Base-by-base conservation (phyloP, 805 yeast species). In the Lachancea meyersii region DNA sequence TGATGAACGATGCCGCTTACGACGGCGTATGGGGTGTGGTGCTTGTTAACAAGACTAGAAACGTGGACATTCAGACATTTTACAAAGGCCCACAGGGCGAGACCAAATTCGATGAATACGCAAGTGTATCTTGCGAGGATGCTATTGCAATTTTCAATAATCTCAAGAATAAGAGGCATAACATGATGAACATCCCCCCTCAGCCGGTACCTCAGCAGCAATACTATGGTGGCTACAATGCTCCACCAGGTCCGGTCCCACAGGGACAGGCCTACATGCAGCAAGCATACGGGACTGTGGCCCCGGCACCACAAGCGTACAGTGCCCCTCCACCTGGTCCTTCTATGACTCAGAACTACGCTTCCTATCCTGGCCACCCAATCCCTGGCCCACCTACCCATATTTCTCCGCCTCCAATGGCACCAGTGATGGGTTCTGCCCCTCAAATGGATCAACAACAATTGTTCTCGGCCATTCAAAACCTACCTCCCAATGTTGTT, bases 61-160 rank as follows among this genome's bases (percentile, higher is more conserved):
- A 68, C 35, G 73, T 87, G 18, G 87, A 85, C 54, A 66, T 86
- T 11, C 89, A 82, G 60, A 74, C 83, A 1, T 89, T 83, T 58
- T 84, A 84, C 54, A 72, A 71, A 31, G 74, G 82, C 1, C 63
- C 76, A 0, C 82, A 79, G 53, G 89, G 88, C 6, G 85, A 85
- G 13, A 77, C 86, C 8, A 79, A 79, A 50, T 89, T 83, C 60
- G 95, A 87, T 54, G 96, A 88, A 56, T 88, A 87, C 55, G 72
- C 82, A 3, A 75, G 76, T 36, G 70, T 87, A n/a, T 78, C 80
- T 3, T 66, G 79, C 8, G 76, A 77, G 30, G 82, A 77, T 34
- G 89, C 89, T 0, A 73, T 81, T 11, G 55, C 63, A 17, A 54
- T 64, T n/a, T 63, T 60, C 48, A 65, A 54, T 50, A 58, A 55